Conservation (phyloP, 1,284 basidiomycete species). For the Rugosomyces carneus region DNA sequence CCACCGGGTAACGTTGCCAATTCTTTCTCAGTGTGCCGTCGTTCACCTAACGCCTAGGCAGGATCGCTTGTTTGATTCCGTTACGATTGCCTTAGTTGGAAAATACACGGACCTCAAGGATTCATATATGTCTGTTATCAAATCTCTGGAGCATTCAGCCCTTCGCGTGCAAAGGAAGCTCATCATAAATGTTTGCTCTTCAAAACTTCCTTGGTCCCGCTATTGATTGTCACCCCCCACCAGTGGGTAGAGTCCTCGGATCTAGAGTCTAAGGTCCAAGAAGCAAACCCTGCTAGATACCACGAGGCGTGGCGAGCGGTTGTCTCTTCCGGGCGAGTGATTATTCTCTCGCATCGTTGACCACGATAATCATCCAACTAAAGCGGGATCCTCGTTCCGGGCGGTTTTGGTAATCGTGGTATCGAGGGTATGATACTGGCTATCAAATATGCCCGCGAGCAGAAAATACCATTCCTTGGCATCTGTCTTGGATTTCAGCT, state of each 20-base stretch:
- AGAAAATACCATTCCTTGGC: slow-evolving; percentile 92
- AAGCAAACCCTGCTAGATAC: slow-evolving; percentile 80
- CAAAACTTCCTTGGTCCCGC: slow-evolving; percentile 3
- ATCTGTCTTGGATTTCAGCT: slow-evolving; percentile 99
- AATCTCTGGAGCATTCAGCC: slow-evolving; percentile 95
- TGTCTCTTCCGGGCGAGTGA: slow-evolving; percentile 78
- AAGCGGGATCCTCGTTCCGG: slow-evolving; percentile 92
- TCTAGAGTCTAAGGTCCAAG: slow-evolving; percentile 79
- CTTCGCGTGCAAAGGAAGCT: slow-evolving; percentile 88
- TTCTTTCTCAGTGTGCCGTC: not conserved
- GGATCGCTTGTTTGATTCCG: slow-evolving; percentile 88
- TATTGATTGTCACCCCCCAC: slow-evolving; percentile 1
- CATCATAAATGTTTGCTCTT: slow-evolving; percentile 57
- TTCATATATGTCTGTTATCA: slow-evolving; percentile 98
- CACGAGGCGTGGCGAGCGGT: slow-evolving; percentile 95
- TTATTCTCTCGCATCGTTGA: not conserved
- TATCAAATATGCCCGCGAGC: slow-evolving; percentile 94
- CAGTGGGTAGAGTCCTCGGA: slow-evolving; percentile 98
- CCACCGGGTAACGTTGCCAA: slow-evolving; percentile 47
- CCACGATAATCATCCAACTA: not conserved
- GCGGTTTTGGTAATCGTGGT: slow-evolving; percentile 91
- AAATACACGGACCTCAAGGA: slow-evolving; percentile 98
- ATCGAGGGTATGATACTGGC: slow-evolving; percentile 98
- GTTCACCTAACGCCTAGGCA: slow-evolving; percentile 42
- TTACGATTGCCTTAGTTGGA: slow-evolving; percentile 90